A percentile compares a stretch with the other conserved stretches of the same genome.
Evolutionary conservation across 2,329 filamentous ascomycete genomes (phyloP).

Genomic region (Elsinoe batatas): DNA sequence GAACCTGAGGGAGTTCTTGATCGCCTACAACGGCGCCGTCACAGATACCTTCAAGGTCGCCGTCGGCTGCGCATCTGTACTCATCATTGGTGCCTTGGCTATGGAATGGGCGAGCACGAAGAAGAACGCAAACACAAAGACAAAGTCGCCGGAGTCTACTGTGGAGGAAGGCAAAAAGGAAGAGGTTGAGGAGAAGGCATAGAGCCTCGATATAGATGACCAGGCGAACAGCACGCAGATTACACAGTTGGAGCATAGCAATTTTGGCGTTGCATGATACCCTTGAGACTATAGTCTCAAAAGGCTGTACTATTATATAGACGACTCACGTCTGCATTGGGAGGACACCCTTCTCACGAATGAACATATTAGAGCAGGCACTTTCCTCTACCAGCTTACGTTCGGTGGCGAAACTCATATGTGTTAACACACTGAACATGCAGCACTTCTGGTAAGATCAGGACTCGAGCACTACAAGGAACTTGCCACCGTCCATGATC

Average conservation of each 20-base stretch:
- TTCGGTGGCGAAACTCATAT: too few species aligned
- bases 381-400: too few species aligned
- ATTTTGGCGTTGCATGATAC: background rate
- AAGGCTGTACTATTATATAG: background rate
- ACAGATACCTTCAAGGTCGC: slow-evolving; percentile 51
- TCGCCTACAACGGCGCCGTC: slow-evolving; percentile 55
- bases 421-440: too few species aligned
- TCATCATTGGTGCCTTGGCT: slow-evolving; percentile 44
- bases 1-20: slow-evolving; percentile 44
- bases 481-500: too few species aligned
- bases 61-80: slow-evolving; percentile 44
- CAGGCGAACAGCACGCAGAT: background rate
- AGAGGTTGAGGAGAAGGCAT: slow-evolving; percentile 6
- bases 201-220: background rate
- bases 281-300: background rate
- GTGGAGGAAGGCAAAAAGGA: slow-evolving; percentile 8
- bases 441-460: too few species aligned
- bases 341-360: background rate
- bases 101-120: slow-evolving; percentile 62
- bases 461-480: too few species aligned
- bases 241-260: background rate
- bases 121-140: slow-evolving; percentile 33
- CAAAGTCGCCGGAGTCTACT: slow-evolving; percentile 11
- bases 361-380: background rate
- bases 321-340: background rate